Evolutionary conservation across 2,329 filamentous ascomycete species (phyloP).

Genomic region (Apiospora sp.): DNA sequence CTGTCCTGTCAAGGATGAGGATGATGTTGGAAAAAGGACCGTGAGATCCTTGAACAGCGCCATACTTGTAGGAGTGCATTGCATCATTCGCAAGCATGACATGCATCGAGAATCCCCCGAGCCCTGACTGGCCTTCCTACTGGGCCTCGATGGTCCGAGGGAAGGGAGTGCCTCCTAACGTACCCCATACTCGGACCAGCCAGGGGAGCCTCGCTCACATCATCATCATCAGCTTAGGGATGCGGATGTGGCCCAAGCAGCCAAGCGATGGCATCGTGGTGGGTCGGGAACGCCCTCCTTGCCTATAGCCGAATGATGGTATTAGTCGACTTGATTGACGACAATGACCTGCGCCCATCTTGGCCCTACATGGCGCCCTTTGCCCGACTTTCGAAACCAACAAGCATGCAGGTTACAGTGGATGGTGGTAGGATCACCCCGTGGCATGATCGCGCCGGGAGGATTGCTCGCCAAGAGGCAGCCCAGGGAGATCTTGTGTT

Average conservation of each 20-base stretch:
- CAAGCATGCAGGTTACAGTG: neutral
- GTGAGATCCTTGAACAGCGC: neutral
- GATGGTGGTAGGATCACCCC: neutral
- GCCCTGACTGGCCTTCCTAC: neutral
- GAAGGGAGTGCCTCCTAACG: neutral
- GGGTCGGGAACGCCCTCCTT: neutral
- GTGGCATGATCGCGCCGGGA: neutral
- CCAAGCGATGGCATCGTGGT: neutral
- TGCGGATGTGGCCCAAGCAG: constrained; percentile 1
- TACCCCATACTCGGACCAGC: neutral
- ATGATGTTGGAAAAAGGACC: neutral
- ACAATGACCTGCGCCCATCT: neutral
- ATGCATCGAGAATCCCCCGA: neutral
- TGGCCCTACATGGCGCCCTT: neutral
- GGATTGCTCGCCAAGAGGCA: neutral
- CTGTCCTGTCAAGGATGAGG: neutral
- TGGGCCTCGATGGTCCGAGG: neutral
- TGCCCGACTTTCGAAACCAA: neutral
- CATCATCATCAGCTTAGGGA: neutral
- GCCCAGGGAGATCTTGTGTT: neutral
- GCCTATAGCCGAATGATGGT: neutral
- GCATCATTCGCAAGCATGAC: neutral
- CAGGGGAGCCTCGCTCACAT: neutral
- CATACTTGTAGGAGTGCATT: neutral
- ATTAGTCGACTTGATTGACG: neutral